Evolutionary conservation across 1,284 basidiomycete genomes (phyloP).

Genomic region (Pyrrhoderma lamaoense): DNA sequence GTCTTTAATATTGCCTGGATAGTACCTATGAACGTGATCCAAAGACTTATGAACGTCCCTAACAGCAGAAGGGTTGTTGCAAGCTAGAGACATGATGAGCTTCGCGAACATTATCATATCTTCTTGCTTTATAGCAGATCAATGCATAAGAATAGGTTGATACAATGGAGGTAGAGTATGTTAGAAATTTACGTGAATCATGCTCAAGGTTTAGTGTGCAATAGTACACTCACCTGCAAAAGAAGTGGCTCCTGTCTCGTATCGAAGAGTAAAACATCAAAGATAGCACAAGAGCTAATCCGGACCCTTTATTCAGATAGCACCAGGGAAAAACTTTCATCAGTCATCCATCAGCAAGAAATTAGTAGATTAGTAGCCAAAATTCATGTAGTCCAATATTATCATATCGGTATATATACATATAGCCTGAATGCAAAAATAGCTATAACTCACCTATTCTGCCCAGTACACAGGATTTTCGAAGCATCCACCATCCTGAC

Average conservation of each 20-base stretch:
- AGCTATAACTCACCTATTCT: constrained; percentile 63
- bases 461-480: constrained; percentile 84
- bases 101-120: constrained; percentile 85
- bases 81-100: constrained; percentile 77
- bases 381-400: too few relatives aligned
- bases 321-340: not conserved
- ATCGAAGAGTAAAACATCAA: constrained; percentile 80
- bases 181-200: not conserved
- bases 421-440: too few relatives aligned
- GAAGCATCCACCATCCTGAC: constrained; percentile 81
- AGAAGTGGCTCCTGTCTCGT: constrained; percentile 50
- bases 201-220: too few relatives aligned
- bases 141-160: not conserved
- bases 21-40: constrained; percentile 68
- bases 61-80: constrained; percentile 54
- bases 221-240: constrained; percentile 41
- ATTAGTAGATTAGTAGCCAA: too few relatives aligned
- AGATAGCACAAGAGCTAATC: constrained; percentile 75
- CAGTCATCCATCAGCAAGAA: constrained; percentile 1
- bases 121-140: constrained; percentile 52
- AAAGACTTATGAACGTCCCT: constrained; percentile 70
- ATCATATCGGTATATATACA: too few relatives aligned
- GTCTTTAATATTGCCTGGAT: constrained; percentile 78
- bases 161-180: not conserved
- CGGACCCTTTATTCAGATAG: constrained; percentile 47